Conservation (phyloP, 2,329 filamentous ascomycete genomes). For the Aureobasidium sp. region DNA sequence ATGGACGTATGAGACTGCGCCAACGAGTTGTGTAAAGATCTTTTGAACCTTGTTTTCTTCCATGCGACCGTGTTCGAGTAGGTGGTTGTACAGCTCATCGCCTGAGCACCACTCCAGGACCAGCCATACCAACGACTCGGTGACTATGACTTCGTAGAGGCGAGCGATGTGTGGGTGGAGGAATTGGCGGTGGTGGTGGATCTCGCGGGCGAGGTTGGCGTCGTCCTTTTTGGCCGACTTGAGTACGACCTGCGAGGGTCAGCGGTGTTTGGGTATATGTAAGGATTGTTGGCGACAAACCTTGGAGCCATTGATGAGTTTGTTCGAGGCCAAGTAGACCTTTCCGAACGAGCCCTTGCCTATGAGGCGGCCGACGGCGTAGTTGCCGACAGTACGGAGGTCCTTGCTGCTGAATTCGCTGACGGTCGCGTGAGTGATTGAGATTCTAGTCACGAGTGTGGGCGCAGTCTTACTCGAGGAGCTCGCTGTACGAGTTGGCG, state of each 20-base stretch:
- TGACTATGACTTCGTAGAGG: slow-evolving; percentile 96
- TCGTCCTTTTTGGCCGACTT: slow-evolving; percentile 97
- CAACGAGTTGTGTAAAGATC: slow-evolving; percentile 92
- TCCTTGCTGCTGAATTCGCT: slow-evolving; percentile 94
- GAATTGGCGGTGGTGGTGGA: slow-evolving; percentile 97
- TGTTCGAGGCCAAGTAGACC: slow-evolving; percentile 91
- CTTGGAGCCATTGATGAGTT: slow-evolving; percentile 97
- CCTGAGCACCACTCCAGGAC: slow-evolving; percentile 94
- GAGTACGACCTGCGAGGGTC: slow-evolving; percentile 67
- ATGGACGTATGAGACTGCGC: slow-evolving; percentile 91
- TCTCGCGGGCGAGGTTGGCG: slow-evolving; percentile 90
- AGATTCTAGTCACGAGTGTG: not conserved
- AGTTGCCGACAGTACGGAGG: slow-evolving; percentile 88
- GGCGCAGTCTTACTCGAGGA: slow-evolving; percentile 68
- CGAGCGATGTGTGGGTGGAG: slow-evolving; percentile 94
- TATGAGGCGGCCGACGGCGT: slow-evolving; percentile 81
- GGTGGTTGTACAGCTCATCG: slow-evolving; percentile 94
- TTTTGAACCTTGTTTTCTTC: slow-evolving; percentile 82
- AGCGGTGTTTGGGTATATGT: not conserved
- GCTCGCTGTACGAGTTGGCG: slow-evolving; percentile 90
- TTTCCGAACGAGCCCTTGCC: slow-evolving; percentile 98
- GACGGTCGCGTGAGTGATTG: slow-evolving; percentile 19
- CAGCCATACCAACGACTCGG: slow-evolving; percentile 89
- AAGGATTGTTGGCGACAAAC: slow-evolving; percentile 35
- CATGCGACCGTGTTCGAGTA: slow-evolving; percentile 77